A percentile compares a stretch with the other conserved stretches of the same genome.
Conservation (phyloP, 2,329 filamentous ascomycete species). For the Pyrenochaeta sp. region DNA sequence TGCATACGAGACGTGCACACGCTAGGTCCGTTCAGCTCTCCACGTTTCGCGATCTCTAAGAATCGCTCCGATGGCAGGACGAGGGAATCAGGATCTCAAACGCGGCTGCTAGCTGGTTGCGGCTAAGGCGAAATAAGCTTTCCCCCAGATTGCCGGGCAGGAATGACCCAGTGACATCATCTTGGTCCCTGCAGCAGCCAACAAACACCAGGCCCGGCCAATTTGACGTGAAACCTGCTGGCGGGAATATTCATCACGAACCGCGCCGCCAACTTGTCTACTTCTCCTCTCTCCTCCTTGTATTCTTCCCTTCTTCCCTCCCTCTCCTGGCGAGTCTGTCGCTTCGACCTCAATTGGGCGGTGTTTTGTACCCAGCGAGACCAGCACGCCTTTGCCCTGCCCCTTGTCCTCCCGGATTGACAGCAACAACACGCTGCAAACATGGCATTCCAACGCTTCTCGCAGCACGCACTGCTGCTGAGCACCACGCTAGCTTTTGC, state of each 20-base stretch:
- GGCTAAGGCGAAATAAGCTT: background rate
- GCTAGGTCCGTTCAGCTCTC: no score
- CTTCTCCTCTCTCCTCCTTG: background rate
- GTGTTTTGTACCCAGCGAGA: background rate
- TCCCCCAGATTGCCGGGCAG: background rate
- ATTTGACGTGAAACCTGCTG: conserved; percentile 15
- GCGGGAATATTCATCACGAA: background rate
- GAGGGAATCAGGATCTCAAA: background rate
- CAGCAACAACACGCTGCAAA: conserved; percentile 3
- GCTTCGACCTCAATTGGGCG: conserved; percentile 5
- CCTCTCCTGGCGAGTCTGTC: conserved; percentile 17
- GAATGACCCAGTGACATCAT: conserved; percentile 15
- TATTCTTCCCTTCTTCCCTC: background rate
- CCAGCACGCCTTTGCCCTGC: conserved; percentile 1
- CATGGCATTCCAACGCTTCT: conserved; percentile 23
- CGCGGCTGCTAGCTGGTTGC: background rate
- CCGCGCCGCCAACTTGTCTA: background rate
- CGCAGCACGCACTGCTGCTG: conserved; percentile 33
- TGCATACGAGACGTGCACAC: no score
- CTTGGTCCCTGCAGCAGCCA: conserved; percentile 11
- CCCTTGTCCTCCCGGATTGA: background rate
- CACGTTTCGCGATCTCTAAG: no score
- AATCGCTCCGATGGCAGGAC: background rate
- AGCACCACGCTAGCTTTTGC: conserved; percentile 27
- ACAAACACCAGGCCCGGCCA: conserved; percentile 5